Evolutionary conservation across 1,284 basidiomycete genomes (phyloP).

Genomic region (Cryptococcus amylolentus): DNA sequence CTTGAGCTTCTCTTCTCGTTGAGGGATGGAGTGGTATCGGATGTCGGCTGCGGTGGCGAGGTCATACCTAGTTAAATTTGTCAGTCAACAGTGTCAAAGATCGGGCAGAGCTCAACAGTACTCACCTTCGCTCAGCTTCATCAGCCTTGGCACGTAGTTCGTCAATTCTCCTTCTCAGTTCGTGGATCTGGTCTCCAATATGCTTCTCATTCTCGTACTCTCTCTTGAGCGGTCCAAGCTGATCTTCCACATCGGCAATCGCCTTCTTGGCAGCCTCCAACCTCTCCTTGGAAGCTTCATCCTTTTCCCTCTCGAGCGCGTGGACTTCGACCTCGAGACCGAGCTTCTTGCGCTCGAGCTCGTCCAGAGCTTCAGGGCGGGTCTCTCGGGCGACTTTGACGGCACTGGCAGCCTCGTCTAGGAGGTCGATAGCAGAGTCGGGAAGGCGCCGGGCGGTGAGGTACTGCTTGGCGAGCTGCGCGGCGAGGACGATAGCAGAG

Average conservation of each 20-base stretch:
- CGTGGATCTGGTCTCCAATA: slow-evolving; percentile 79
- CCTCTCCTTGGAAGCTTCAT: slow-evolving; percentile 82
- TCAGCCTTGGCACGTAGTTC: slow-evolving; percentile 89
- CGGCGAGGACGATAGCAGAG: slow-evolving; percentile 82
- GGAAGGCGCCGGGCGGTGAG: slow-evolving; percentile 80
- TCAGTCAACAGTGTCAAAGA: background rate
- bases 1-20: slow-evolving; percentile 71
- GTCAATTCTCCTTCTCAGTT: slow-evolving; percentile 78
- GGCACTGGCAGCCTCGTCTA: slow-evolving; percentile 74
- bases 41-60: slow-evolving; percentile 83
- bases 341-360: slow-evolving; percentile 85
- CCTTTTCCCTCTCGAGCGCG: slow-evolving; percentile 90
- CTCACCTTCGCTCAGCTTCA: slow-evolving; percentile 75
- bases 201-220: slow-evolving; percentile 87
- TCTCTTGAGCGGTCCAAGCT: slow-evolving; percentile 82
- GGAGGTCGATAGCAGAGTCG: slow-evolving; percentile 86
- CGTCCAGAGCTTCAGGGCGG: slow-evolving; percentile 89
- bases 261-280: slow-evolving; percentile 73
- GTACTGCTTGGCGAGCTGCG: slow-evolving; percentile 90
- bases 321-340: slow-evolving; percentile 95
- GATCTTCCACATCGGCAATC: slow-evolving; percentile 81
- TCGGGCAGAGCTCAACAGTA: background rate
- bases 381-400: slow-evolving; percentile 94
- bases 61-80: slow-evolving; percentile 55
- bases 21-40: slow-evolving; percentile 88